phyloP scores from a whole-genome alignment of 441 rosid genomes.

The Gossypium schwendimanii region DNA sequence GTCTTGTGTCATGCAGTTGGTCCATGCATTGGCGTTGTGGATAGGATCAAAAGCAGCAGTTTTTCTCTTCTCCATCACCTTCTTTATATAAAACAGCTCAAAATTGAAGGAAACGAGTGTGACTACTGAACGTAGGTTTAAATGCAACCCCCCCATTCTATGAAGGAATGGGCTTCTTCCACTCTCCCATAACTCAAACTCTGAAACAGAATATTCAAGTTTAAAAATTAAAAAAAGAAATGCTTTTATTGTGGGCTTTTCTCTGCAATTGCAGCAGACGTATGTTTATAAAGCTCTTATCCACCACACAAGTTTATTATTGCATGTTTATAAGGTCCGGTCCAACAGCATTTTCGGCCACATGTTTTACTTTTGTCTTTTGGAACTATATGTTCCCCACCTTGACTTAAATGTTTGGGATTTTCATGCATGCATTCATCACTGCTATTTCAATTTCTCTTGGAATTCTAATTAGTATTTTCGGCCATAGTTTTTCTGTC shows the following conservation, averaged over 20 bases:
- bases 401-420: not conserved
- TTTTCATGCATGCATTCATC: not conserved
- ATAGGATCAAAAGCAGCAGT: constrained; percentile 21
- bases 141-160: constrained; percentile 24
- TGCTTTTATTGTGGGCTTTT: not conserved
- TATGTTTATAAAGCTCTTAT: constrained; percentile 20
- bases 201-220: not conserved
- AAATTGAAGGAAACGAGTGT: constrained; percentile 6
- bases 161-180: constrained; percentile 29
- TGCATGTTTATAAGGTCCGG: not conserved
- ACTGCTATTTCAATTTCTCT: not conserved
- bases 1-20: constrained; percentile 20
- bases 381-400: not conserved
- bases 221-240: no score
- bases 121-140: constrained; percentile 18
- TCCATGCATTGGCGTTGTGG: constrained; percentile 22
- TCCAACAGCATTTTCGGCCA: not conserved
- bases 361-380: not conserved
- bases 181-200: not conserved
- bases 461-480: not conserved
- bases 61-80: constrained; percentile 12
- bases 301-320: constrained; percentile 15
- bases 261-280: not conserved
- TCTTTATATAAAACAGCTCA: not conserved
- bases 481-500: not conserved